Evolutionary conservation across 179 eudicot species (phyloP).

Genomic region (Gypsophila paniculata): DNA sequence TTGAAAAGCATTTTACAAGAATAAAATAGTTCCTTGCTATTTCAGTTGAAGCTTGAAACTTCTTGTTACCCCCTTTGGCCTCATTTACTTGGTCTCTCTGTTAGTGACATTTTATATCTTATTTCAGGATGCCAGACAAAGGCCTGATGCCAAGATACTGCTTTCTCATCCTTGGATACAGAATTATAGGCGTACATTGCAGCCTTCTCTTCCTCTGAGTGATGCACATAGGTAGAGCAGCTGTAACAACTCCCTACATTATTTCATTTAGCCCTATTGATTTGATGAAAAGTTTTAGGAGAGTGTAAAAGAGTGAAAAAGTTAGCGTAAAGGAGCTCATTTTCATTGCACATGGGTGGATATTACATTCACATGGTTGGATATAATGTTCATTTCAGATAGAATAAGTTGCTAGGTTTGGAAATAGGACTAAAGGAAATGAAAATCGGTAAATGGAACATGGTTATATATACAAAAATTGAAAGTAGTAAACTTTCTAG

Average conservation of each 20-base stretch:
- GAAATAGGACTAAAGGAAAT: constrained; percentile 9
- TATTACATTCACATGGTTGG: background rate
- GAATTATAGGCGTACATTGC: constrained; percentile 86
- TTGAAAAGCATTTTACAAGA: background rate
- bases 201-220: constrained; percentile 70
- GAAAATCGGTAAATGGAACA: background rate
- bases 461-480: no score
- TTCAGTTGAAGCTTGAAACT: background rate
- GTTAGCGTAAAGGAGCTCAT: background rate
- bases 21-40: background rate
- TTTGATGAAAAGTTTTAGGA: background rate
- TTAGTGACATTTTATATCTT: constrained; percentile 22
- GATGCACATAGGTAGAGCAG: constrained; percentile 69
- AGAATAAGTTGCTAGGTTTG: background rate
- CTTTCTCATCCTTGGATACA: constrained; percentile 98
- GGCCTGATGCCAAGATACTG: constrained; percentile 95
- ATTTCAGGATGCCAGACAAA: constrained; percentile 94
- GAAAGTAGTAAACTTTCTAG: background rate
- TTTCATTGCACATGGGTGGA: background rate
- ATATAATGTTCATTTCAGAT: no score
- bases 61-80: background rate
- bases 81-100: constrained; percentile 16
- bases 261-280: background rate
- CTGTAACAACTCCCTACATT: background rate
- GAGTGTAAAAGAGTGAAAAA: background rate